These are phyloP conservation scores for Boechera divaricarpa DNA, from an alignment of 345 rosid genomes.

Conservation along the genomic window DNA sequence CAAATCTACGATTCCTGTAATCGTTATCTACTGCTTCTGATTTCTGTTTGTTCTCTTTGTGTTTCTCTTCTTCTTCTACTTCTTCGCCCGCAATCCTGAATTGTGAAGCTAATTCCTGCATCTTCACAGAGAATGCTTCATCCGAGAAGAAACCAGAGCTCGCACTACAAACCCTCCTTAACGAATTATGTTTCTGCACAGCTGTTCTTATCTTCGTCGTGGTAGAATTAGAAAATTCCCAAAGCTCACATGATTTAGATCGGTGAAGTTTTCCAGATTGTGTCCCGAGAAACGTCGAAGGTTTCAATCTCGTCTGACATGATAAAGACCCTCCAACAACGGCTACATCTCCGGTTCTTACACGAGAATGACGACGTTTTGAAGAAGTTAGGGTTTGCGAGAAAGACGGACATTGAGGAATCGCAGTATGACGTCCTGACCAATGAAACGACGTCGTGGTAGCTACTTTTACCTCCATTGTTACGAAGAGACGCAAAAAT, in stretches of 20 bases:
- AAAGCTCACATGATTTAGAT: slow-evolving; percentile 42
- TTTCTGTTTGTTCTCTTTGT: slow-evolving; percentile 13
- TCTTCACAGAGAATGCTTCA: slow-evolving; percentile 41
- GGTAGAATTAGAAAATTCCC: slow-evolving; percentile 6
- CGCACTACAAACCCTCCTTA: slow-evolving; percentile 45
- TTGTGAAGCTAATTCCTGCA: slow-evolving; percentile 35
- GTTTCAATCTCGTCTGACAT: slow-evolving; percentile 22
- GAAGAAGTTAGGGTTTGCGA: slow-evolving; percentile 45
- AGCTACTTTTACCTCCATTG: slow-evolving; percentile 44
- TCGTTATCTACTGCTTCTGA: slow-evolving; percentile 26
- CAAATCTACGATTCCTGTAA: slow-evolving; percentile 19
- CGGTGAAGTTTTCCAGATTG: slow-evolving; percentile 43
- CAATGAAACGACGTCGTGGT: slow-evolving; percentile 44
- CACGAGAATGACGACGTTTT: slow-evolving; percentile 29
- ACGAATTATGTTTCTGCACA: slow-evolving; percentile 10
- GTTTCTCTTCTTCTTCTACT: slow-evolving; percentile 8
- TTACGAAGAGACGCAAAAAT: not conserved
- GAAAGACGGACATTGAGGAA: slow-evolving; percentile 34
- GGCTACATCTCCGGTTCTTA: slow-evolving; percentile 19
- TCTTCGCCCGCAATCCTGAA: slow-evolving; percentile 31
- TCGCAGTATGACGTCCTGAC: slow-evolving; percentile 35
- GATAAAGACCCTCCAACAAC: slow-evolving; percentile 28
- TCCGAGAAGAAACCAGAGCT: slow-evolving; percentile 44
- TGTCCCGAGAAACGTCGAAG: slow-evolving; percentile 35
- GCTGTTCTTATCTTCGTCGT: not conserved